A percentile compares a stretch with the other conserved stretches of the same genome.
Conservation (phyloP, 352 stramenopile species). For the Pythium brachiatum region DNA sequence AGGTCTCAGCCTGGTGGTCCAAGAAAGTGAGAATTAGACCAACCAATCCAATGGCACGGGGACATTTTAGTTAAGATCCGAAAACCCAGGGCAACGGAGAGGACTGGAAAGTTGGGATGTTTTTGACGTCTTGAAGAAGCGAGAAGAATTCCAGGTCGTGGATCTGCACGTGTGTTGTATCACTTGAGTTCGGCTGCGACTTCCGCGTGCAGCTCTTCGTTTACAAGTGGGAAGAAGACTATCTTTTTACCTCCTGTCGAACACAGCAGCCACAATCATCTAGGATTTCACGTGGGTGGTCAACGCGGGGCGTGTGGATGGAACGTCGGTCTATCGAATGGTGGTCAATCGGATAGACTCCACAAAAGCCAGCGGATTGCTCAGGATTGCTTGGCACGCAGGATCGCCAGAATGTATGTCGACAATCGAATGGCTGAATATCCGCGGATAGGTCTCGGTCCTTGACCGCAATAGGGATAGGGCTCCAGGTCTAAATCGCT, state of each 20-base stretch:
- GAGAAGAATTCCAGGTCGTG: background rate
- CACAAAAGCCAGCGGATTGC: no score
- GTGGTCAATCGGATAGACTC: background rate
- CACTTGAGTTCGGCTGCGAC: no score
- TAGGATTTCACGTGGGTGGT: no score
- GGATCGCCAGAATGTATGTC: background rate
- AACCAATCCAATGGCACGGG: background rate
- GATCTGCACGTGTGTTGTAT: background rate
- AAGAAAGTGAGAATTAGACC: background rate
- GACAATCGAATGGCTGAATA: background rate
- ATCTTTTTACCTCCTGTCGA: no score
- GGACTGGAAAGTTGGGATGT: background rate
- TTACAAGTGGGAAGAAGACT: no score
- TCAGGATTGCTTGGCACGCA: no score
- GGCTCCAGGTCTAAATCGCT: background rate
- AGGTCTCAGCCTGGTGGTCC: slow-evolving; percentile 1
- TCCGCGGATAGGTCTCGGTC: background rate
- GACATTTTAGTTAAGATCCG: background rate
- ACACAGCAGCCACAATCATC: no score
- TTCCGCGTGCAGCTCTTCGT: no score
- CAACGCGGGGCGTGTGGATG: no score
- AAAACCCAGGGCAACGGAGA: background rate
- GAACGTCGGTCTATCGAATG: background rate
- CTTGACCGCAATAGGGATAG: background rate
- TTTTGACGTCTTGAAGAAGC: background rate